Evolutionary conservation across 2,329 filamentous ascomycete genomes (phyloP), one percentile per base, ranked within the genome.

Genomic region (Scedosporium boydii): DNA sequence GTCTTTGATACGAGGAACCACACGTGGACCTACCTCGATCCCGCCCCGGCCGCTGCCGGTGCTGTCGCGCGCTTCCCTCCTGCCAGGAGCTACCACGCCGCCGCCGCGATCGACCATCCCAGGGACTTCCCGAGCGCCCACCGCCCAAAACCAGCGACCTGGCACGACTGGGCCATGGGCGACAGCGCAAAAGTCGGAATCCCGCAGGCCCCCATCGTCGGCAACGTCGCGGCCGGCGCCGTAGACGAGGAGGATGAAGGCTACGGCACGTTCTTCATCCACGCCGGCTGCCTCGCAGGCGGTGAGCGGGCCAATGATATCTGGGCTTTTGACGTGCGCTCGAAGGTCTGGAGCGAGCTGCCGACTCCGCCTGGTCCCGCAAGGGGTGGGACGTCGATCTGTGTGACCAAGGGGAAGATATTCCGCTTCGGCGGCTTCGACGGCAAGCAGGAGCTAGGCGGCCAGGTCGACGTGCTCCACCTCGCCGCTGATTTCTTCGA

Each of bases 341-440:
- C 79, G 6, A 77, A 80, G 61, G 77, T 80, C 1, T 96, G 91
- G 91, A 84, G 79, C 46, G 80, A 87, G 69, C 78, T 90, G 14
- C 80, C 87, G 0, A 73, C 83, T 6, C 90, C 89, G 0, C 89
- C 89, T 0, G 87, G 82, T 1, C 83, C 87, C 6, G 76, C 83
- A 0, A 81, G 90, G 58, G 86, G 86, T 23, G 90, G 89, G 1
- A 77, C 88, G 0, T 83, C 85, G 3, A 84, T 96, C 27, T 84
- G 87, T 1, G 81, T 87, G 60, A 80, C 80, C 55, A 80, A 82
- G 61, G 84, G 83, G 26, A 82, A 85, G 26, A 72, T 96, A 6
- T 96, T 88, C 74, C 82, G 91, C 29, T 93, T 91, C 77, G 90
- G 91, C 65, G 91, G 91, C 0, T 93, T 87, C 68, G 89, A 93